phyloP scores from a whole-genome alignment of 1,284 basidiomycete genomes.

The Schizophyllum commune region DNA sequence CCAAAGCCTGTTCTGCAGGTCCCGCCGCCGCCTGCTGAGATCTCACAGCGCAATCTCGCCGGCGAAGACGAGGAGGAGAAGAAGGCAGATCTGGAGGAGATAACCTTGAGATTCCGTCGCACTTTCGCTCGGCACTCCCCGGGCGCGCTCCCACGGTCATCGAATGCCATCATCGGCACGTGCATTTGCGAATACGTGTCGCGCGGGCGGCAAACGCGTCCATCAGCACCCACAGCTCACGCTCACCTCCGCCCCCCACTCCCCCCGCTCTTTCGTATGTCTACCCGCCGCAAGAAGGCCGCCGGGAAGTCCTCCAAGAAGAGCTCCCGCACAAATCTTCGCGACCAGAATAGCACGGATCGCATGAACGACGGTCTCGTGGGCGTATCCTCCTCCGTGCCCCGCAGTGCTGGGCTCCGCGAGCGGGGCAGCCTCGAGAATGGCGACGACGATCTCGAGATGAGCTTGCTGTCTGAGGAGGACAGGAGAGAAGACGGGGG shows the following conservation, averaged over 20 bases:
- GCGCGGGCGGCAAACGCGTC: not conserved
- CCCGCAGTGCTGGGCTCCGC: constrained; percentile 50
- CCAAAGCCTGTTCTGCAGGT: not conserved
- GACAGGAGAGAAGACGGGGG: constrained; percentile 36
- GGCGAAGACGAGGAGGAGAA: not conserved
- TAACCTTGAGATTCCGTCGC: not conserved
- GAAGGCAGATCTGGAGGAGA: not conserved
- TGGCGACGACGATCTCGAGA: constrained; percentile 52
- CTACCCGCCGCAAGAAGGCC: constrained; percentile 21
- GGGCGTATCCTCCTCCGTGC: constrained; percentile 34
- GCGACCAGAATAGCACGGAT: constrained; percentile 31
- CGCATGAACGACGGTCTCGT: constrained; percentile 22
- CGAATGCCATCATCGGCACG: not conserved
- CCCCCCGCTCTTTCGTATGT: constrained; percentile 18
- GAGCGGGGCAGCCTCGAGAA: constrained; percentile 26
- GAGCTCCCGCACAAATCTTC: constrained; percentile 10
- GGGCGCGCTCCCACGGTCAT: not conserved
- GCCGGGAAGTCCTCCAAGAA: constrained; percentile 20
- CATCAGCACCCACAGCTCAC: not conserved
- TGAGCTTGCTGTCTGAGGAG: constrained; percentile 54
- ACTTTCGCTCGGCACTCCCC: not conserved
- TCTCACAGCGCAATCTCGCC: not conserved
- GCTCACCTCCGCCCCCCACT: not conserved
- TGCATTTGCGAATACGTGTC: not conserved
- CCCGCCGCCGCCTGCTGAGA: no score